These are phyloP conservation scores for Amanita rimosa DNA, from an alignment of 768 basidiomycete species.

Conservation along the genomic window DNA sequence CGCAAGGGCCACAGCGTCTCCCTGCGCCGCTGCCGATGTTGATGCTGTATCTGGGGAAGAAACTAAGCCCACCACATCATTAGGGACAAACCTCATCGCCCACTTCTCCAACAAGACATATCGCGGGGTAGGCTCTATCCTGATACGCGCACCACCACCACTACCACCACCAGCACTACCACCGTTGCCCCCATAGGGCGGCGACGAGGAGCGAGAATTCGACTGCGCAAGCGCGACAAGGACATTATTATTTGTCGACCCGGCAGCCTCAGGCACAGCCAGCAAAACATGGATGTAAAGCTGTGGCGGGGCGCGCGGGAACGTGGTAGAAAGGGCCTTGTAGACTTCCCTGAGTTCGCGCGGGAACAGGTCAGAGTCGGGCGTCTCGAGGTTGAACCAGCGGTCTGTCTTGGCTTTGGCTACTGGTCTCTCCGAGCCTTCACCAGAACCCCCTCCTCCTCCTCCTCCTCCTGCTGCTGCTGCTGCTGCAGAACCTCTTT, in stretches of 20 bases:
- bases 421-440: neutral
- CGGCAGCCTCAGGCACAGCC: slow-evolving; percentile 47
- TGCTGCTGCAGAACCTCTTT: no score
- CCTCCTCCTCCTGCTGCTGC: no score
- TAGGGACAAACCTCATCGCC: slow-evolving; percentile 34
- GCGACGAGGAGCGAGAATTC: neutral
- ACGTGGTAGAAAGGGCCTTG: slow-evolving; percentile 39
- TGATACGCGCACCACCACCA: slow-evolving; percentile 21
- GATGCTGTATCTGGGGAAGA: no score
- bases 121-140: slow-evolving; percentile 58
- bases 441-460: neutral
- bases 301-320: slow-evolving; percentile 26
- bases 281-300: slow-evolving; percentile 64
- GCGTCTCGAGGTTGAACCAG: slow-evolving; percentile 77
- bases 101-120: slow-evolving; percentile 68
- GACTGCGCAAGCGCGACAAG: slow-evolving; percentile 50
- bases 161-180: no score
- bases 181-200: no score
- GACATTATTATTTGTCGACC: slow-evolving; percentile 29
- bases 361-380: slow-evolving; percentile 58
- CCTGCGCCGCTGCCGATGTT: no score
- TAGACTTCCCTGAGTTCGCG: slow-evolving; percentile 51
- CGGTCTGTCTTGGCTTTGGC: slow-evolving; percentile 36
- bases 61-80: no score
- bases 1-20: slow-evolving; percentile 37